Evolutionary conservation across 2,329 filamentous ascomycete species (phyloP), one percentile per base, ranked within the genome.

Genomic region (Juglanconis oblonga): DNA sequence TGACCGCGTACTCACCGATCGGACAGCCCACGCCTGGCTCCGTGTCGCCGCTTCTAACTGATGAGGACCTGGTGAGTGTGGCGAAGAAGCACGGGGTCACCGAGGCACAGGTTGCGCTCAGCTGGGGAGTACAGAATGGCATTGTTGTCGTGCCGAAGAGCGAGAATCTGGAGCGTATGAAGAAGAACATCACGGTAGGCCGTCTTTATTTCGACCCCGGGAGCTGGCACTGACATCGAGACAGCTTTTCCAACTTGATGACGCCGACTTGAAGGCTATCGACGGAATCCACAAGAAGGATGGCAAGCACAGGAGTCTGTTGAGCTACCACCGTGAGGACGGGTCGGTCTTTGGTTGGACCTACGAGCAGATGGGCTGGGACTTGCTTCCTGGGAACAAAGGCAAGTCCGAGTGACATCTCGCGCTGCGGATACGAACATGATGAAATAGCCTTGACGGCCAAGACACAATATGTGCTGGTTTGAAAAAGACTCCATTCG

Each of bases 1-100:
- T 79, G 72, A 89, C 85, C 17, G 86, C 83, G 64, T 88, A 89
- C 78, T 87, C 84, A 36, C 77, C 79, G 63, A 77, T 80, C 58
- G 78, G 78, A 4, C 61, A 62, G 45, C 61, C 61, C 1, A 6
- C 10, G 14, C 44, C 61, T 4, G 49, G 35, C n/a, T 10, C 45
- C 24, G 36, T 50, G 8, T 60, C 57, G 0, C 61, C 61, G 2
- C 49, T 62, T 29, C 57, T 62, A 14, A 64, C 45, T 49, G 69
- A 67, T 49, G 55, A 61, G 58, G 65, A 31, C 67, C 69, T 55
- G 64, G 64, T 32, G 65, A 10, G 48, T 10, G 24, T 71, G 31
- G 65, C 64, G 9, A 67, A 62, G 64, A 71, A 68, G 64, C 64
- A 50, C 62, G 51, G 52, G 11, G 55, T 59, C 13, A 38, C 33